Evolutionary conservation across 1,139 yeast genomes (phyloP), one percentile per base, ranked within the genome.

Genomic region (Yamadazyma sp.): DNA sequence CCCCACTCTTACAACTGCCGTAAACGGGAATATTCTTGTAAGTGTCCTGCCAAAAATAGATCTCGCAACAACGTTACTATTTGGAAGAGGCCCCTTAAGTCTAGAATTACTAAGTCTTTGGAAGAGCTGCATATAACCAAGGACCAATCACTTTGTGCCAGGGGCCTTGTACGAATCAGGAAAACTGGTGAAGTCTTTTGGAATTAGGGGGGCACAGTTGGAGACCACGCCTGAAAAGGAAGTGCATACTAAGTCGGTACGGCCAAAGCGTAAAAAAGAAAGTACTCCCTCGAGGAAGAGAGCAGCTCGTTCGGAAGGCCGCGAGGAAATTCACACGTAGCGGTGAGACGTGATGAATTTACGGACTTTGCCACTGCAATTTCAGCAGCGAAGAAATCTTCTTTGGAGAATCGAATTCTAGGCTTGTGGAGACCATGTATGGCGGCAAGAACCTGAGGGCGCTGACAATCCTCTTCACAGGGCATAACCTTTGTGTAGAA

Each of bases 161-260:
- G n/a, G 30, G 31, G 31, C 6, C 18, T 15, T 11, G 5, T 16
- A 3, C 31, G 12, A 28, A 28, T 28, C 20, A 16, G 31, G 31
- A 16, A 28, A 28, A 8, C 9, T 5, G 3, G 20, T 15, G 12
- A 12, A 26, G 29, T 9, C 29, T n/a, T 12, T 12, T 15, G 18
- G 14, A 14, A 28, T 16, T 28, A 28, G 31, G 31, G n/a, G 31
- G 31, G 31, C 31, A 28, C 17, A 14, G 30, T 15, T 15, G 17
- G 30, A 10, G 30, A n/a, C 11, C 17, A 20, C 8, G 22, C 22
- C 22, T n/a, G n/a, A n/a, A n/a, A n/a, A n/a, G n/a, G n/a, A n/a
- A n/a, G n/a, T n/a, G n/a, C n/a, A n/a, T n/a, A n/a, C n/a, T n/a
- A n/a, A n/a, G n/a, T n/a, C n/a, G n/a, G n/a, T n/a, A n/a, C n/a